Percentiles rank a stretch among this genome's conserved stretches.
These are phyloP conservation scores for Eucalyptus erythrocorys DNA, from an alignment of 345 rosid species.

Conservation along the genomic window DNA sequence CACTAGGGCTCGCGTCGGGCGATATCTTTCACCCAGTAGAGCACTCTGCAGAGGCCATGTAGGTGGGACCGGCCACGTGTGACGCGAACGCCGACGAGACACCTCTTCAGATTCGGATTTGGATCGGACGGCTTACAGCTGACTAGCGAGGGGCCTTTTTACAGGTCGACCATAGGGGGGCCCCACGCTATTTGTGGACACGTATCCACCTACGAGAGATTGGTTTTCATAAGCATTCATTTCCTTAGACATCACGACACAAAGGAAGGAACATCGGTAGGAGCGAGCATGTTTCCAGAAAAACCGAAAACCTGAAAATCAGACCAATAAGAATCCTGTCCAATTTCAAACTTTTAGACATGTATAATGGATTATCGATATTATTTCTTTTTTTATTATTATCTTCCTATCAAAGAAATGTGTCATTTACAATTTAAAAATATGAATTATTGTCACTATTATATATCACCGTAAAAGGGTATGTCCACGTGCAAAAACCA, in stretches of 20 bases:
- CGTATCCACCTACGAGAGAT: not conserved
- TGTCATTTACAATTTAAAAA: not conserved
- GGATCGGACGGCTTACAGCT: not conserved
- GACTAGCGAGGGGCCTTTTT: not conserved
- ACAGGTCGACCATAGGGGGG: not conserved
- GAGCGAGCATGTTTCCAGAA: no score
- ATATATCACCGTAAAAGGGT: fast-evolving
- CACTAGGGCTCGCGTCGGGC: not conserved
- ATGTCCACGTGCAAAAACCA: fast-evolving
- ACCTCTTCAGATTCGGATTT: not conserved
- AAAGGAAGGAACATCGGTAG: not conserved
- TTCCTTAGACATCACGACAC: not conserved
- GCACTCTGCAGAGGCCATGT: not conserved
- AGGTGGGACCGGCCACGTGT: not conserved
- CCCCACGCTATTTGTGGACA: not conserved
- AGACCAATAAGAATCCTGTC: no score
- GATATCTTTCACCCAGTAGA: not conserved
- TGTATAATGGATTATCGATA: no score
- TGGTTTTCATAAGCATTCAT: not conserved
- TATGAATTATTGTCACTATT: fast-evolving
- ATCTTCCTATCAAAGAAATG: fast-evolving
- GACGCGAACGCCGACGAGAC: not conserved
- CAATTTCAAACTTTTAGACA: no score
- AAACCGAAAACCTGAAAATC: no score
- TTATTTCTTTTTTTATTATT: fast-evolving